Base-by-base conservation (phyloP, 2,329 filamentous ascomycete species). In the Fusarium tricinctum region DNA sequence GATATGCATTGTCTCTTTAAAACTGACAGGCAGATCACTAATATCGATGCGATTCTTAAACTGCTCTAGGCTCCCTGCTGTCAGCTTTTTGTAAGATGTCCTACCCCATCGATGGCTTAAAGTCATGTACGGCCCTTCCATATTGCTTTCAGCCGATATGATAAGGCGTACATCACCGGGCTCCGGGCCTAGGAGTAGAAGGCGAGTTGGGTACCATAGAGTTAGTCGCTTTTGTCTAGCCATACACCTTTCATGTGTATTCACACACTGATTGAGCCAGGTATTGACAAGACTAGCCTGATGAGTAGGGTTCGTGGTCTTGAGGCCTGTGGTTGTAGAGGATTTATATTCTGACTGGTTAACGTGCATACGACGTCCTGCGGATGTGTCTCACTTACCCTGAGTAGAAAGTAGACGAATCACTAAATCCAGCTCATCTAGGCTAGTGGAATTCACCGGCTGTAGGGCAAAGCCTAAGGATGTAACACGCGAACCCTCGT, bases 1-100 rank as follows among this genome's bases (percentile, higher is more conserved):
- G 7, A 78, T 54, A 1, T 23, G n/a, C 30, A 80, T 70, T 3
- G 74, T 72, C 38, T 78, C 74, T 22, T 53, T 61, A 12, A 77
- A 75, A 9, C 23, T 30, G 28, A 13, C 23, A 13, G 51, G 57
- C 14, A 64, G 56, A 30, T 13, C 9, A 6, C 30, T 22, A 22
- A 66, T 20, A 28, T 60, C 42, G 19, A 66, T 54, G 14, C 35
- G 32, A 19, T 9, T 17, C 32, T 54, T 52, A 7, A 63, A 50
- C 4, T 3, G 20, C 5, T 30, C 19, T 8, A 53, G 26, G 6
- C 45, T 30, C 2, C 12, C 19, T 10, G 45, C 43, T 17, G 53
- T 49, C 23, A 60, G 45, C 47, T 67, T 47, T 9, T 19, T 13
- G 9, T 30, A 57, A 5, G 9, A 2, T 4, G 15, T 10, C 2